Percentiles rank a stretch among this genome's conserved stretches.
phyloP scores from a whole-genome alignment of 768 basidiomycete species.

The Pulveroboletus frians region DNA sequence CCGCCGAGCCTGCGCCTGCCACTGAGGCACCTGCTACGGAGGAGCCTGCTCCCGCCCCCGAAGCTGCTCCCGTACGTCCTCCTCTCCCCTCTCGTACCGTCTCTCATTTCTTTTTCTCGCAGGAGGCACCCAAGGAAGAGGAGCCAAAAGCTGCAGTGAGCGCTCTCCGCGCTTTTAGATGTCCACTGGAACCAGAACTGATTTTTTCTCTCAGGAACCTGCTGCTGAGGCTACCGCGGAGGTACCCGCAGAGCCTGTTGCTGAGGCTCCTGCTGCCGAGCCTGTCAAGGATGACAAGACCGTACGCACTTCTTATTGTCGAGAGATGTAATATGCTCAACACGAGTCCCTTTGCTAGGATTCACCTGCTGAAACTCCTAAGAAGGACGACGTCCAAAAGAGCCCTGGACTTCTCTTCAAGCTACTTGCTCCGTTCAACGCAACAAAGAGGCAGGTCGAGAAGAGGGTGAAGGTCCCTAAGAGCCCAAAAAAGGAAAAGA shows the following conservation, averaged over 20 bases:
- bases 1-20: constrained; percentile 28
- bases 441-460: constrained; percentile 44
- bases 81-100: background rate
- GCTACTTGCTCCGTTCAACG: constrained; percentile 76
- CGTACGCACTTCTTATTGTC: constrained; percentile 22
- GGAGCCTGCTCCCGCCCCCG: constrained; percentile 23
- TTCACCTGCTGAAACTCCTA: constrained; percentile 44
- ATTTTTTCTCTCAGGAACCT: constrained; percentile 32
- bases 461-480: constrained; percentile 59
- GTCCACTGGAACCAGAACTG: background rate
- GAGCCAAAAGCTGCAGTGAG: constrained; percentile 37
- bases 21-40: constrained; percentile 27
- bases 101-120: background rate
- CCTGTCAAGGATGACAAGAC: constrained; percentile 40
- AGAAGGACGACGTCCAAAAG: constrained; percentile 80
- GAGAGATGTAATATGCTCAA: constrained; percentile 29
- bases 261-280: constrained; percentile 30
- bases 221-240: constrained; percentile 26
- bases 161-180: background rate
- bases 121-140: constrained; percentile 43
- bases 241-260: constrained; percentile 21
- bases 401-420: constrained; percentile 74
- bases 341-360: constrained; percentile 8
- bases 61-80: constrained; percentile 33
- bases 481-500: constrained; percentile 80